Evolutionary conservation across 2,329 filamentous ascomycete genomes (phyloP).

Genomic region (Aspergillus sp.): DNA sequence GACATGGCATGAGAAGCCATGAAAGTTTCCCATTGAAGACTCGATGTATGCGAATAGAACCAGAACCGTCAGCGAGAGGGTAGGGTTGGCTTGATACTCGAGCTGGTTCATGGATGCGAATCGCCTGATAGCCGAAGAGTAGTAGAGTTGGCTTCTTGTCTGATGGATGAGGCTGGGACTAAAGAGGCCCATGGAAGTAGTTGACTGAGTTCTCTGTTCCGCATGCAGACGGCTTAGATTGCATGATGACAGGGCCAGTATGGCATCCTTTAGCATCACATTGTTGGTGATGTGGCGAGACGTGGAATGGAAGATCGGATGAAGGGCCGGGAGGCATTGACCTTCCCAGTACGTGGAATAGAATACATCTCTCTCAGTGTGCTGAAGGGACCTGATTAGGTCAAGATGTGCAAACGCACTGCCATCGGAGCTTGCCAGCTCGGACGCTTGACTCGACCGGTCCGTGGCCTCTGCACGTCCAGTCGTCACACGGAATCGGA

Average conservation of each 20-base stretch:
- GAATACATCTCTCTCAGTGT: slow-evolving; percentile 23
- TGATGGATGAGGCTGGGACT: slow-evolving; percentile 21
- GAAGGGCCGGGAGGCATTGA: slow-evolving; percentile 23
- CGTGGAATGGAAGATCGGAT: slow-evolving; percentile 19
- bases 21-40: slow-evolving; percentile 24
- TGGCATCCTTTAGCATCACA: slow-evolving; percentile 15
- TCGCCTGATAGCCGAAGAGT: slow-evolving; percentile 21
- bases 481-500: slow-evolving; percentile 13
- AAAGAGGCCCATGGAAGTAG: not conserved
- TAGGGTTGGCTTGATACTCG: slow-evolving; percentile 8
- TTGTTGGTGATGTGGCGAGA: not conserved
- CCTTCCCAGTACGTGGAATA: slow-evolving; percentile 28
- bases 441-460: not conserved
- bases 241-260: slow-evolving; percentile 22
- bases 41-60: slow-evolving; percentile 23
- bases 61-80: slow-evolving; percentile 11
- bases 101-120: slow-evolving; percentile 8
- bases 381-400: slow-evolving; percentile 20
- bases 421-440: not conserved
- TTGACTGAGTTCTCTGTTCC: slow-evolving; percentile 9
- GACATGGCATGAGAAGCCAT: slow-evolving; percentile 23
- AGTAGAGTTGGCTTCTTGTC: slow-evolving; percentile 25
- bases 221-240: slow-evolving; percentile 19
- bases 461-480: not conserved
- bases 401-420: not conserved